phyloP scores from a whole-genome alignment of 257 asterid species.

The Eustoma russellianum region DNA sequence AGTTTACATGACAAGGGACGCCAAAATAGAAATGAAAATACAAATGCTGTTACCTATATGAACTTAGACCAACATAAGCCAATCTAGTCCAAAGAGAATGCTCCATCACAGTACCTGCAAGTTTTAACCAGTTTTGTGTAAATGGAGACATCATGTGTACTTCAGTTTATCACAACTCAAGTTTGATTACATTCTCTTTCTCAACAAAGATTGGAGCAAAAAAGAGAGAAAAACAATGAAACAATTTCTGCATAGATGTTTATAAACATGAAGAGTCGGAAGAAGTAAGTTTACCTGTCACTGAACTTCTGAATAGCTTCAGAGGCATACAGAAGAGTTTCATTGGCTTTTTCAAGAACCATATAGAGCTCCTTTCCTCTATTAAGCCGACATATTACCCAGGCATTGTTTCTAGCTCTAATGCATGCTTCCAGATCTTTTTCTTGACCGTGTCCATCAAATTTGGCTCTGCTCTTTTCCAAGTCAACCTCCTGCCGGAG shows the following conservation, averaged over 20 bases:
- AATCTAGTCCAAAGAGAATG: slow-evolving; percentile 51
- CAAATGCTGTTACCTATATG: too few relatives aligned
- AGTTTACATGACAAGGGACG: too few relatives aligned
- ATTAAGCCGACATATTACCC: slow-evolving; percentile 75
- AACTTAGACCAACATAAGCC: neutral
- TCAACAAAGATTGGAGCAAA: neutral
- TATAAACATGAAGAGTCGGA: neutral
- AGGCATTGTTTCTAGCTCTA: slow-evolving; percentile 89
- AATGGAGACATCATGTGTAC: too few relatives aligned
- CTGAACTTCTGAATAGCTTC: slow-evolving; percentile 91
- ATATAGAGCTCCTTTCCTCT: slow-evolving; percentile 86
- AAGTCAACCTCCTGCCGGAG: slow-evolving; percentile 84
- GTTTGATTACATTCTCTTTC: too few relatives aligned
- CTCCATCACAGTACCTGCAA: slow-evolving; percentile 79
- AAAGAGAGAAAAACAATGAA: neutral
- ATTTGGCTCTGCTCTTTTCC: slow-evolving; percentile 49
- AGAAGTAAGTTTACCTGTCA: slow-evolving; percentile 48
- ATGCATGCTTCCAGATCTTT: slow-evolving; percentile 71
- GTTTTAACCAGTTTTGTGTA: neutral
- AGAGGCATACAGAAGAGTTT: slow-evolving; percentile 87
- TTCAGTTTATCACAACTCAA: too few relatives aligned
- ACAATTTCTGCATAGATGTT: neutral
- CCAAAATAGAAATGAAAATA: too few relatives aligned
- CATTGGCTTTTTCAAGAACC: slow-evolving; percentile 96
- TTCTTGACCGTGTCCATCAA: slow-evolving; percentile 38